phyloP scores from a whole-genome alignment of 2,329 filamentous ascomycete genomes.

The Aspergillus transmontanensis region DNA sequence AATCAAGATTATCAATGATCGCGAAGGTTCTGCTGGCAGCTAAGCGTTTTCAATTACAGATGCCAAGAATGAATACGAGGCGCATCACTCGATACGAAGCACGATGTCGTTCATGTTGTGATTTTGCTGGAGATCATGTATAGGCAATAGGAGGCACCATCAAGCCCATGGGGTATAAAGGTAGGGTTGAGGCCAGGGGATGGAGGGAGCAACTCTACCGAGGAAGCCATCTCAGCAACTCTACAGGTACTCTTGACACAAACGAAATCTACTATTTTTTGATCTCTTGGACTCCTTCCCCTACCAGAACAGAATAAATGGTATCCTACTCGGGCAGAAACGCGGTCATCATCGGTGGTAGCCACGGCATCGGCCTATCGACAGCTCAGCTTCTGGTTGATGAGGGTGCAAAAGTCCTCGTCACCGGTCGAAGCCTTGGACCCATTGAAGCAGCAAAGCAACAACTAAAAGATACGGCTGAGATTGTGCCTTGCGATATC shows the following conservation, averaged over 20 bases:
- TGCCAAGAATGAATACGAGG: neutral
- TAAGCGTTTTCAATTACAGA: neutral
- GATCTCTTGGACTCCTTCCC: neutral
- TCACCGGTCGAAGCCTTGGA: constrained; percentile 14
- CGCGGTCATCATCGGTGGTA: constrained; percentile 15
- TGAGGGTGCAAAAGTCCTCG: constrained; percentile 11
- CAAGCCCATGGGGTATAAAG: neutral
- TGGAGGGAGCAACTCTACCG: neutral
- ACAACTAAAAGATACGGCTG: constrained; percentile 5
- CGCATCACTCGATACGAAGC: neutral
- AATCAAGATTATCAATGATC: neutral
- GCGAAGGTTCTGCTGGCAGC: neutral
- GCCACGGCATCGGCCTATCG: constrained; percentile 18
- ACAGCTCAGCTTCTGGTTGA: constrained; percentile 13
- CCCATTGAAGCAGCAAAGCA: constrained; percentile 7
- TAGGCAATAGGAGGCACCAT: neutral
- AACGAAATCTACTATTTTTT: neutral
- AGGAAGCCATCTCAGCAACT: neutral
- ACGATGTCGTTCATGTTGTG: neutral
- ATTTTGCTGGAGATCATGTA: neutral
- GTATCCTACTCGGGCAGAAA: constrained; percentile 6
- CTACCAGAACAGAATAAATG: neutral
- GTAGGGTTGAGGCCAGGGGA: neutral
- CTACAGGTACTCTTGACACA: neutral
- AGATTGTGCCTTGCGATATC: constrained; percentile 11